Conservation (phyloP, 2,329 filamentous ascomycete genomes). For the Ploettnerulaceae sp. region DNA sequence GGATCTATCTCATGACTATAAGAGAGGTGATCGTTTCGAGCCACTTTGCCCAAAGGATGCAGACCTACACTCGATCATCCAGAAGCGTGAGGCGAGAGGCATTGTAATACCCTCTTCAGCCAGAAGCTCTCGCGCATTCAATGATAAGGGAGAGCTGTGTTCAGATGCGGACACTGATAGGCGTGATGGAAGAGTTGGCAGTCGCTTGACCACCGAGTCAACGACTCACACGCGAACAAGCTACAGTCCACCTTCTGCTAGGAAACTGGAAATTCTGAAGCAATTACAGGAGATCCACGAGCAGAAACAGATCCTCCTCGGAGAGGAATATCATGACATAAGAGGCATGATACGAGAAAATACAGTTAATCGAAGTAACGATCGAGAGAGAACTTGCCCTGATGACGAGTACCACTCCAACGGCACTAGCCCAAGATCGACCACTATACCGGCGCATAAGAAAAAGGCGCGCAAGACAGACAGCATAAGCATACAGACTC, state of each 20-base stretch:
- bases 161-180: background rate
- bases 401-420: background rate
- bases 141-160: background rate
- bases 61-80: slow-evolving; percentile 33
- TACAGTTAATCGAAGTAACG: background rate
- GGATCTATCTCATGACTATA: slow-evolving; percentile 37
- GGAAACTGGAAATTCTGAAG: background rate
- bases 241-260: background rate
- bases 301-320: slow-evolving; percentile 1
- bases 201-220: background rate
- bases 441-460: background rate
- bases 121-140: background rate
- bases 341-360: slow-evolving; percentile 4
- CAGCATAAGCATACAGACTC: background rate
- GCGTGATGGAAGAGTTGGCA: background rate
- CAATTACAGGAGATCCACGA: slow-evolving; percentile 3
- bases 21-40: slow-evolving; percentile 35
- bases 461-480: background rate
- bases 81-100: slow-evolving; percentile 29
- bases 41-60: slow-evolving; percentile 38
- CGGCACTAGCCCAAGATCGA: background rate
- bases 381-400: background rate
- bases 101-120: slow-evolving; percentile 5
- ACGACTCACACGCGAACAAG: background rate
- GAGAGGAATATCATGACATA: slow-evolving; percentile 1